Percentiles rank a stretch among this genome's conserved stretches.
These are phyloP conservation scores for Cardamine occulta DNA, from an alignment of 345 rosid species.

Conservation along the genomic window DNA sequence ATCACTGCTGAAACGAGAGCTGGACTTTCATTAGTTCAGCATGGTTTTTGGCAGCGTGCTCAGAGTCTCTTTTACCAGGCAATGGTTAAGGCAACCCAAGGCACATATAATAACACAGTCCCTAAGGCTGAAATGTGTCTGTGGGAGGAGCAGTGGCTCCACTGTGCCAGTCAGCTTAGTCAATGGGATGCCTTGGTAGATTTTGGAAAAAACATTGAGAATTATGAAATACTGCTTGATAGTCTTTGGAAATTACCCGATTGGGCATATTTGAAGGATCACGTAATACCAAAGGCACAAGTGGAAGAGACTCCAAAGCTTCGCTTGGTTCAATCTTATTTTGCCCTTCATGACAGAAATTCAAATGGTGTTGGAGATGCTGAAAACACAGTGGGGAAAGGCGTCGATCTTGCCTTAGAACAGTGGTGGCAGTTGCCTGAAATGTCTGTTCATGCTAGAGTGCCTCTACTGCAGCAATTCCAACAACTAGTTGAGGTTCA, in stretches of 20 bases:
- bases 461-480: slow-evolving; percentile 96
- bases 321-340: slow-evolving; percentile 86
- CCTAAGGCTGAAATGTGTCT: slow-evolving; percentile 99
- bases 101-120: slow-evolving; percentile 91
- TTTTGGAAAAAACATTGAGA: slow-evolving; percentile 89
- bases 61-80: slow-evolving; percentile 96
- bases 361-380: slow-evolving; percentile 88
- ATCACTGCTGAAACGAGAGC: slow-evolving; percentile 94
- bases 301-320: slow-evolving; percentile 99
- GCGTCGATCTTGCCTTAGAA: slow-evolving; percentile 93
- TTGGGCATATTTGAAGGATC: slow-evolving; percentile 93
- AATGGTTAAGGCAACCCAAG: slow-evolving; percentile 99
- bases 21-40: slow-evolving; percentile 96
- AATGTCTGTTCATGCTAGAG: slow-evolving; percentile 92
- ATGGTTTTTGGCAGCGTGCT: slow-evolving; percentile 97
- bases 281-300: slow-evolving; percentile 98
- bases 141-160: slow-evolving; percentile 99
- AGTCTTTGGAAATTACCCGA: slow-evolving; percentile 95
- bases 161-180: slow-evolving; percentile 91
- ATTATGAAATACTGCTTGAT: slow-evolving; percentile 94
- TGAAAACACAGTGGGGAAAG: slow-evolving; percentile 85
- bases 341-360: slow-evolving; percentile 87
- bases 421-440: slow-evolving; percentile 99
- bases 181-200: slow-evolving; percentile 99
- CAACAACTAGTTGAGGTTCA: slow-evolving; percentile 98